Base-by-base conservation (phyloP, 139 green algal species). In the Tetradesmus lagerheimii region DNA sequence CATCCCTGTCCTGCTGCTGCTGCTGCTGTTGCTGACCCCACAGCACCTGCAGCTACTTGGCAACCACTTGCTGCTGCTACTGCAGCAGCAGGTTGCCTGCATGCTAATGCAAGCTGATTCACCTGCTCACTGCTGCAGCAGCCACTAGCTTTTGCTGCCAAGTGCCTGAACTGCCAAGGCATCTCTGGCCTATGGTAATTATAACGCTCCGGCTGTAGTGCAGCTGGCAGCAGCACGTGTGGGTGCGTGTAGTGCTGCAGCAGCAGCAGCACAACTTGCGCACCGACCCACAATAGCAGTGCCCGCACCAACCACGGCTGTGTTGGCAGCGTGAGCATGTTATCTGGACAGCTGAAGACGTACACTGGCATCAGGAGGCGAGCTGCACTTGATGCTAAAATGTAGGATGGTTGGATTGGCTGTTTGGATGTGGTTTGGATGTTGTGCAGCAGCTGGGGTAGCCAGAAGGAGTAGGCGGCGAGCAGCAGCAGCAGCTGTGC, bases 381-480 rank as follows among this genome's bases (percentile, higher is more conserved):
- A 64, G 66, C 89, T 34, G 15, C 31, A 16, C 23, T 88, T 25
- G 41, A 16, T 4, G 2, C 29, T 8, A 83, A 29, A 34, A 99
- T 92, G 92, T 98, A 99, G 31, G 88, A 16, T 0, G 95, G 92
- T 75, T 90, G 87, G 25, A 99, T 86, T 38, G 97, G 97, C 92
- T 96, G 96, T 29, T 91, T 91, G 23, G 88, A 37, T 84, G 97
- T 95, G 15, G 38, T 80, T 2, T 41, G 34, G 6, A 91, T 95
- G 87, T 92, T 97, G 85, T 94, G 90, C 45, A 97, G 45, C 71
- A 99, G 95, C 89, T 99, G 97, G 23, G 97, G 97, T 23, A 97
- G 34, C 97, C 97, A 99, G 89, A 97, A 99, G 78, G 80, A 94
- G 92, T 93, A 94, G 67, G 95, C 53, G 0, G 53, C 76, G 2